These are phyloP conservation scores for Phytophthora pini DNA, from an alignment of 352 stramenopile genomes.

Conservation along the genomic window DNA sequence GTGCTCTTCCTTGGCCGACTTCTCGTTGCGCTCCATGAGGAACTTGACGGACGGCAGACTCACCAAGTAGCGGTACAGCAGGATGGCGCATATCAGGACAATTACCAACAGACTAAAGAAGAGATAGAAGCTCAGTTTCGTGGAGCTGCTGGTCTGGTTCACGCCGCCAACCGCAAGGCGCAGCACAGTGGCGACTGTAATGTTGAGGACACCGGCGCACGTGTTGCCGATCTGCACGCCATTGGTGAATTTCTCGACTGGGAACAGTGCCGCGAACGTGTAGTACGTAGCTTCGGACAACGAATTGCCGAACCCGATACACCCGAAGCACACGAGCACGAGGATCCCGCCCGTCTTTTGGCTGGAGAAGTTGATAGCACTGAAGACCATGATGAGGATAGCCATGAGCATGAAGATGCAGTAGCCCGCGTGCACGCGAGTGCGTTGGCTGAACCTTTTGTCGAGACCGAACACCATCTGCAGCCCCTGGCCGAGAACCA, in stretches of 20 bases:
- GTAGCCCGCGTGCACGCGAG: conserved; percentile 56
- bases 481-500: conserved; percentile 50
- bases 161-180: conserved; percentile 52
- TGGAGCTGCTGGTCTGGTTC: conserved; percentile 43
- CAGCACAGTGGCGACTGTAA: conserved; percentile 59
- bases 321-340: conserved; percentile 58
- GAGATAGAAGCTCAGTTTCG: conserved; percentile 57
- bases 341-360: conserved; percentile 52
- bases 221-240: conserved; percentile 69
- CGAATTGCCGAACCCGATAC: conserved; percentile 60
- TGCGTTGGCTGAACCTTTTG: conserved; percentile 50
- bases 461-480: conserved; percentile 67
- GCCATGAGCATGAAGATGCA: conserved; percentile 55
- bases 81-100: conserved; percentile 49
- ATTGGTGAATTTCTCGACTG: conserved; percentile 67
- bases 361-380: conserved; percentile 48
- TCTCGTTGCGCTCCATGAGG: conserved; percentile 63
- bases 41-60: conserved; percentile 56
- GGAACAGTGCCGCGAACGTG: conserved; percentile 64
- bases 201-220: conserved; percentile 56
- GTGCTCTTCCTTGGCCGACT: conserved; percentile 36
- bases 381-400: conserved; percentile 69
- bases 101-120: conserved; percentile 64
- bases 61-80: conserved; percentile 51
- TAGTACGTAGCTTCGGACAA: conserved; percentile 68